These are phyloP conservation scores for Croton setiger DNA, from an alignment of 441 rosid species.

Conservation along the genomic window DNA sequence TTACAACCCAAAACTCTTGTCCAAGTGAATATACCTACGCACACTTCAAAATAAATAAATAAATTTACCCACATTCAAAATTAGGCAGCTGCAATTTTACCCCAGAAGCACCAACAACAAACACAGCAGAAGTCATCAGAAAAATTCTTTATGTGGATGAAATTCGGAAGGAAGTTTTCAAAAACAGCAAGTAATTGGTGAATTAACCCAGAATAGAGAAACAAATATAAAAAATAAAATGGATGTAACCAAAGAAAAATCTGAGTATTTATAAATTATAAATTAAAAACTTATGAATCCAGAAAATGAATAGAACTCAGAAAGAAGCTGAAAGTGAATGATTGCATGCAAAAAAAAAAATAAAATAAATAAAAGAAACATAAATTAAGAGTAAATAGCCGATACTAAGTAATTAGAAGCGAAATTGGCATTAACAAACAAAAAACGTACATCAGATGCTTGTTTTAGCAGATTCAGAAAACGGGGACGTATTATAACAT, in stretches of 20 bases:
- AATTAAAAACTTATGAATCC: neutral
- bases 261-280: neutral
- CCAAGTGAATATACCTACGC: neutral
- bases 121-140: neutral
- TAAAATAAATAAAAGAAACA: neutral
- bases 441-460: neutral
- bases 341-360: constrained; percentile 26
- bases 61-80: neutral
- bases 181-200: no score
- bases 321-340: constrained; percentile 16
- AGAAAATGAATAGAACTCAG: constrained; percentile 9
- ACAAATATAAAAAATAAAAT: neutral
- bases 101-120: constrained; percentile 8
- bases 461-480: neutral
- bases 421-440: neutral
- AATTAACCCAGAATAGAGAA: neutral
- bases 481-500: constrained; percentile 5
- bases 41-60: neutral
- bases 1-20: constrained; percentile 8
- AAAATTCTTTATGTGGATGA: neutral
- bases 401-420: neutral
- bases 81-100: neutral
- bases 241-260: constrained; percentile 3
- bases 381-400: neutral
- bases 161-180: no score